These are phyloP conservation scores for Vigna mungo DNA, from an alignment of 306 rosid species.

Conservation along the genomic window DNA sequence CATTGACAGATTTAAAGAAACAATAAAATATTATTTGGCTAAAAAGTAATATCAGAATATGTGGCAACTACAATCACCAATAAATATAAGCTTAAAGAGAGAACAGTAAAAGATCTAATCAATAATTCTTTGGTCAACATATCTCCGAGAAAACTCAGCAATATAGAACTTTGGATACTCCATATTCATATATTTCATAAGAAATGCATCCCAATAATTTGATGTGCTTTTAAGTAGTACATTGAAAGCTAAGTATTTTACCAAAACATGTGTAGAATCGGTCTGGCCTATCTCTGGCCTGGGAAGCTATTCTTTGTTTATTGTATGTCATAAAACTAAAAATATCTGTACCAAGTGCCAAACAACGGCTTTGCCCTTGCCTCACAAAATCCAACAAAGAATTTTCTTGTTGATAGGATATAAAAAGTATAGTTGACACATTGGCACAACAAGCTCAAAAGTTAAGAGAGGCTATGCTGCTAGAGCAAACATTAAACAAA, in stretches of 20 bases:
- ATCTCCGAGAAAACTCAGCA: neutral
- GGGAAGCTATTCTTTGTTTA: neutral
- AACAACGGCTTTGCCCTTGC: neutral
- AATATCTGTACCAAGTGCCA: neutral
- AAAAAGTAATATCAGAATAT: slow-evolving; percentile 26
- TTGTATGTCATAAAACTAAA: neutral
- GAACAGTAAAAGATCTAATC: neutral
- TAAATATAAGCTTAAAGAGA: slow-evolving; percentile 2
- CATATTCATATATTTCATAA: slow-evolving; percentile 18
- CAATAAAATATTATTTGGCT: neutral
- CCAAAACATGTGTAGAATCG: slow-evolving; percentile 2
- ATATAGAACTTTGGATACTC: neutral
- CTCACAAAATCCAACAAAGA: slow-evolving; percentile 2
- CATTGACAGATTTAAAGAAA: slow-evolving; percentile 30
- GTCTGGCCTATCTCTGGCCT: neutral
- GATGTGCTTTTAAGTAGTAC: neutral
- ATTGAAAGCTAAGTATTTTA: slow-evolving; percentile 11
- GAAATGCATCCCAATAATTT: neutral
- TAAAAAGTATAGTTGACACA: slow-evolving; percentile 23
- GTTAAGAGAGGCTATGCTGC: neutral
- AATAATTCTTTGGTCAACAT: slow-evolving; percentile 1
- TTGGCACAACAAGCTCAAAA: neutral
- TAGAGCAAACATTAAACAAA: slow-evolving; percentile 14
- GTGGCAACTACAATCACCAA: slow-evolving; percentile 32
- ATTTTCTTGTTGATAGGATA: slow-evolving; percentile 2